Percentiles rank a stretch among this genome's conserved stretches.
Conservation (phyloP, 129 eudicot genomes). For the Cynara cardunculus region DNA sequence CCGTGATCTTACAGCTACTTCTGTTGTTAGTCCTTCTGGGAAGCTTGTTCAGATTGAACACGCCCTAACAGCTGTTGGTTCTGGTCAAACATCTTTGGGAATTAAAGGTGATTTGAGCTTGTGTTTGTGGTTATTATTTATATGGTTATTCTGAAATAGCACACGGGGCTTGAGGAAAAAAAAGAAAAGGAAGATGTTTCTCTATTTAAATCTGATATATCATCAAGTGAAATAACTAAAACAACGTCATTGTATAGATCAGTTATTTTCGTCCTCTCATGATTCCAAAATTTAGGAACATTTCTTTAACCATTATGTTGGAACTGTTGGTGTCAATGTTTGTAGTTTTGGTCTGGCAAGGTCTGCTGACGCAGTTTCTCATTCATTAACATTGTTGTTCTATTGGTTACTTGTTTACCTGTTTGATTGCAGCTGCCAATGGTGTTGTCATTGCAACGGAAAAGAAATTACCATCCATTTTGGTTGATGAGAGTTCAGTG, state of each 20-base stretch:
- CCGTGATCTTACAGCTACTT: background rate
- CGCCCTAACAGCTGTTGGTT: slow-evolving; percentile 92
- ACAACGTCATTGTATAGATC: background rate
- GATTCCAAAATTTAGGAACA: too few species aligned
- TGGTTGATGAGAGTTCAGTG: slow-evolving; percentile 95
- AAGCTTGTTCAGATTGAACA: slow-evolving; percentile 99
- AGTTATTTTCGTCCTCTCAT: background rate
- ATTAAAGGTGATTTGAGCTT: slow-evolving; percentile 60
- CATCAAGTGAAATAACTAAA: background rate
- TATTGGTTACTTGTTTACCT: background rate
- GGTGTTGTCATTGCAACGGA: slow-evolving; percentile 99
- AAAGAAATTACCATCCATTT: slow-evolving; percentile 92
- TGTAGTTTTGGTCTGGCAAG: background rate
- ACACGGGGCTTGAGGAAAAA: too few species aligned
- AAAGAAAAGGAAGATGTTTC: background rate
- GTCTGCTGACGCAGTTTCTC: background rate
- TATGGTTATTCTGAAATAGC: background rate
- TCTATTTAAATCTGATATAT: too few species aligned
- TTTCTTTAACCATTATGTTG: too few species aligned
- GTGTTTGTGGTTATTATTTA: background rate
- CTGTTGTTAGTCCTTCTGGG: slow-evolving; percentile 74
- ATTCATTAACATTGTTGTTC: background rate
- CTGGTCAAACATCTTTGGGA: slow-evolving; percentile 93
- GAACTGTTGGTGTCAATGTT: background rate
- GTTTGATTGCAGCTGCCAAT: slow-evolving; percentile 78